Conservation (phyloP, 768 basidiomycete genomes). For the Naganishia kalamii region DNA sequence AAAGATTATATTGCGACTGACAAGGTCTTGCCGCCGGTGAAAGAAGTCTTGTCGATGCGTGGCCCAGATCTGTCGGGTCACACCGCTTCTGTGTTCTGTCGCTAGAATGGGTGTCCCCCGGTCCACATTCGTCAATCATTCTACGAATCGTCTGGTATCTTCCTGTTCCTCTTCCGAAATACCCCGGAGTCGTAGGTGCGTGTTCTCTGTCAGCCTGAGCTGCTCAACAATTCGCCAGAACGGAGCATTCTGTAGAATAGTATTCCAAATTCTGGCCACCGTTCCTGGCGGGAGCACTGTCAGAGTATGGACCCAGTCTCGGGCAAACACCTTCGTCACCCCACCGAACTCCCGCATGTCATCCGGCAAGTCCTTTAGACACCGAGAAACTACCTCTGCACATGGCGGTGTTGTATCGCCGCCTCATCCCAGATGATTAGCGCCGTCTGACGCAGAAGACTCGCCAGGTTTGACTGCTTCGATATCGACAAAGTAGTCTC, state of each 20-base stretch:
- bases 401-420: conserved; percentile 47
- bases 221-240: background rate
- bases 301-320: background rate
- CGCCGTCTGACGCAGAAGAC: conserved; percentile 43
- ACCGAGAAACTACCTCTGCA: conserved; percentile 49
- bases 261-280: background rate
- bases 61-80: no score
- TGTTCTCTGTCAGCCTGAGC: background rate
- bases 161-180: background rate
- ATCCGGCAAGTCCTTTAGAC: conserved; percentile 32
- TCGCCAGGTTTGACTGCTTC: conserved; percentile 32
- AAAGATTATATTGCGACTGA: no score
- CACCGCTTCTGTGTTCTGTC: no score
- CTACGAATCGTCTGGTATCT: background rate
- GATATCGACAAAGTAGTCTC: background rate
- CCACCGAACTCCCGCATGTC: conserved; percentile 48
- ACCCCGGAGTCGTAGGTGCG: conserved; percentile 23
- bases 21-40: no score
- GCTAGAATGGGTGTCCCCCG: no score
- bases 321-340: conserved; percentile 50
- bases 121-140: background rate
- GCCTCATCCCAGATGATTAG: conserved; percentile 53
- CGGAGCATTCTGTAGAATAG: background rate
- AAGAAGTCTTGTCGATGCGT: no score
- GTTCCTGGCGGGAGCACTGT: background rate